A percentile compares a stretch with the other conserved stretches of the same genome.
Evolutionary conservation across 805 yeast species (phyloP).

Genomic region (Zygosaccharomyces gambellarensis): DNA sequence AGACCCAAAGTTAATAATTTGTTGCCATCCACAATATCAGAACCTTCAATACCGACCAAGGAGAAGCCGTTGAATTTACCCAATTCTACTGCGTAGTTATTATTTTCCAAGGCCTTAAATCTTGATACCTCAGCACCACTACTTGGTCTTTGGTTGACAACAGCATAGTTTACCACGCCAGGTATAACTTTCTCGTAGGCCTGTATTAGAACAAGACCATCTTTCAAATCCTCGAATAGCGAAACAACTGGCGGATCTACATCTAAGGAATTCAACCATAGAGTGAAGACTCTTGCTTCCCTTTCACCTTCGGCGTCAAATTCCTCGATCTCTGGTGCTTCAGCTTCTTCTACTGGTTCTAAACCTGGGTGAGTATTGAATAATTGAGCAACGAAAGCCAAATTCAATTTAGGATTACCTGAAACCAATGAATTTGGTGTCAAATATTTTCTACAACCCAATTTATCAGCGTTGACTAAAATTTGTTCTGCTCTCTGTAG

Average conservation of each 20-base stretch:
- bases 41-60: constrained; percentile 95
- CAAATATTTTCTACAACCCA: constrained; percentile 89
- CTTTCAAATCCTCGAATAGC: constrained; percentile 89
- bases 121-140: constrained; percentile 73
- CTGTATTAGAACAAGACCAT: constrained; percentile 81
- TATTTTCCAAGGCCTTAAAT: constrained; percentile 93
- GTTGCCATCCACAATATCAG: constrained; percentile 93
- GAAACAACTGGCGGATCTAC: constrained; percentile 92
- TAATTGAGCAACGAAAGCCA: constrained; percentile 95
- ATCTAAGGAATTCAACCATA: constrained; percentile 95
- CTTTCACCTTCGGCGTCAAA: constrained; percentile 99
- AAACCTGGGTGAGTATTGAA: constrained; percentile 96
- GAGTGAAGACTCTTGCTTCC: constrained; percentile 96
- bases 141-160: constrained; percentile 78
- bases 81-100: constrained; percentile 96
- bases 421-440: constrained; percentile 90
- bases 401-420: constrained; percentile 93
- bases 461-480: constrained; percentile 78
- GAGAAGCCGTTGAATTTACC: constrained; percentile 92
- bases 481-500: constrained; percentile 83
- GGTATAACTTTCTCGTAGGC: constrained; percentile 96
- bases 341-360: constrained; percentile 89
- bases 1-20: constrained; percentile 83
- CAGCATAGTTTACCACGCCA: constrained; percentile 75
- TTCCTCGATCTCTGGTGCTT: constrained; percentile 91